Conservation (phyloP, 441 rosid species). For the Erodium trifolium region DNA sequence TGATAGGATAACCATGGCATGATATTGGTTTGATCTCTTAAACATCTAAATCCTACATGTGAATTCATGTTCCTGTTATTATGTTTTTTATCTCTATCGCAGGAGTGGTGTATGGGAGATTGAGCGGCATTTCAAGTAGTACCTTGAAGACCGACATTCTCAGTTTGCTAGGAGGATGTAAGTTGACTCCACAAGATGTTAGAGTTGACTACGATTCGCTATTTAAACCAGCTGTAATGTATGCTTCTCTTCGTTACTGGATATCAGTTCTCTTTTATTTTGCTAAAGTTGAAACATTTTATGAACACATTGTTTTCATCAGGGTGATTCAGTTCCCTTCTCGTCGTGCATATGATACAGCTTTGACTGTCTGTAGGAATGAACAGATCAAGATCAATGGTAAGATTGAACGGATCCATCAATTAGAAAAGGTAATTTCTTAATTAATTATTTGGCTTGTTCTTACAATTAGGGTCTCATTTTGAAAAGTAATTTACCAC, state of each 20-base stretch:
- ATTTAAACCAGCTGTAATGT: constrained; percentile 41
- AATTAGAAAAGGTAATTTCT: constrained; percentile 51
- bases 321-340: constrained; percentile 64
- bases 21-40: too few species aligned
- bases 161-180: constrained; percentile 49
- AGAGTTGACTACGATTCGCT: constrained; percentile 43
- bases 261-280: neutral
- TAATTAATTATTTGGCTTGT: neutral
- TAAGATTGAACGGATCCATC: constrained; percentile 47
- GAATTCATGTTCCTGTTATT: neutral
- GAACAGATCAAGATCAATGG: too few species aligned
- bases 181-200: constrained; percentile 49
- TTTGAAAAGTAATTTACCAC: neutral
- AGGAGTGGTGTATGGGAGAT: constrained; percentile 48
- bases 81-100: constrained; percentile 9
- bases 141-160: constrained; percentile 61
- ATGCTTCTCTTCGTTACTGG: constrained; percentile 14
- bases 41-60: neutral
- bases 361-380: constrained; percentile 15
- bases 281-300: neutral
- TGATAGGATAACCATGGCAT: neutral
- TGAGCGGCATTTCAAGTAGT: constrained; percentile 35
- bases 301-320: constrained; percentile 15
- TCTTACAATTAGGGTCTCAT: neutral
- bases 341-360: constrained; percentile 33